Evolutionary conservation across 2,329 filamentous ascomycete species (phyloP).

Genomic region (Sporothrix dimorphospora): DNA sequence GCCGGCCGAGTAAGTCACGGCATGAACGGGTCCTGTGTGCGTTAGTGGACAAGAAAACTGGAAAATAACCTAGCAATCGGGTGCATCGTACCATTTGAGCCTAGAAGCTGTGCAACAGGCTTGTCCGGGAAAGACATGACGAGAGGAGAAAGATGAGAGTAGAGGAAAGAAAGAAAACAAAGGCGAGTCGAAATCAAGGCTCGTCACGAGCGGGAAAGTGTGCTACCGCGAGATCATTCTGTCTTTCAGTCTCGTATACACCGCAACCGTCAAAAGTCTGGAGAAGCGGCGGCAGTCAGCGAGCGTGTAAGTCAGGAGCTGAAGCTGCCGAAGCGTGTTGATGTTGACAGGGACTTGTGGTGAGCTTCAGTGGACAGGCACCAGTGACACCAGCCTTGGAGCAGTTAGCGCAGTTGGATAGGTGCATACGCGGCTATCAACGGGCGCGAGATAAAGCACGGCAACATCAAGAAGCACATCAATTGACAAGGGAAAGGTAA

Average conservation of each 20-base stretch:
- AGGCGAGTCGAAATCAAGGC: background rate
- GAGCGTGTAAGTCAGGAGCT: background rate
- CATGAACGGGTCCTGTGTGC: conserved; percentile 68
- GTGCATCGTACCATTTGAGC: conserved; percentile 57
- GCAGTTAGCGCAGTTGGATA: background rate
- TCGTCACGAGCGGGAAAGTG: conserved; percentile 5
- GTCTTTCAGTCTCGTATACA: background rate
- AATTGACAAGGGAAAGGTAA: background rate
- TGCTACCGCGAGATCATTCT: conserved; percentile 19
- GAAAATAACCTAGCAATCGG: background rate
- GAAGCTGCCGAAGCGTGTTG: background rate
- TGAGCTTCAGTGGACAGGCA: background rate
- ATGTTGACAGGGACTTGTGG: background rate
- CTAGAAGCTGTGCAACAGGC: conserved; percentile 59
- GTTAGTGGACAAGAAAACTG: conserved; percentile 7
- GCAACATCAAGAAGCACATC: background rate
- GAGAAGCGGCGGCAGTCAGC: background rate
- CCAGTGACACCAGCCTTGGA: background rate
- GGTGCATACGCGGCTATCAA: background rate
- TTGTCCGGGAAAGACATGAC: conserved; percentile 52
- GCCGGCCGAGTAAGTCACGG: conserved; percentile 71
- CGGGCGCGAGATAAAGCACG: background rate
- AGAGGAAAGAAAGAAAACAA: background rate
- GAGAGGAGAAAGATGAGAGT: background rate
- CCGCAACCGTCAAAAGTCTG: background rate